Conservation (phyloP, 345 rosid species). For the Zanthoxylum bungeanum region DNA sequence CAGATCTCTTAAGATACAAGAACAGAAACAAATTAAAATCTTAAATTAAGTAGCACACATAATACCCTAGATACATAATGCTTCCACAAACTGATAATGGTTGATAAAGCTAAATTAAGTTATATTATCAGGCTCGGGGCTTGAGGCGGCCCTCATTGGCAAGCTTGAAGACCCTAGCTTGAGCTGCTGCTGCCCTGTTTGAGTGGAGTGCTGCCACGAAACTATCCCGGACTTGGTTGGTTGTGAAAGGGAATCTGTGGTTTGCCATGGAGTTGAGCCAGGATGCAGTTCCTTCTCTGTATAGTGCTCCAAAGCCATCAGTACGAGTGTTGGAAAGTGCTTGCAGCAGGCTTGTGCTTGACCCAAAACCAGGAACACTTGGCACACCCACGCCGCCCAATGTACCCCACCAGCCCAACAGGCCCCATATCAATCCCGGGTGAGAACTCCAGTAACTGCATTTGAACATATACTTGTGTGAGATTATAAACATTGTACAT, state of each 20-base stretch:
- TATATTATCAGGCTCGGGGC: constrained; percentile 37
- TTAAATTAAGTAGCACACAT: background rate
- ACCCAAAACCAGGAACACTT: constrained; percentile 54
- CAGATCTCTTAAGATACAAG: constrained; percentile 2
- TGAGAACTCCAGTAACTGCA: constrained; percentile 92
- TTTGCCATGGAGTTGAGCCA: constrained; percentile 81
- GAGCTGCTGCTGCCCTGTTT: constrained; percentile 70
- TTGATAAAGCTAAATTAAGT: background rate
- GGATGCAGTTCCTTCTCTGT: constrained; percentile 93
- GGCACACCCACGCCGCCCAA: constrained; percentile 59
- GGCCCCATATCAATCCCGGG: constrained; percentile 70
- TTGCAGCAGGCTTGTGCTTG: constrained; percentile 66
- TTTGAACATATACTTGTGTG: background rate
- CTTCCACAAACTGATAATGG: background rate
- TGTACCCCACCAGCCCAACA: constrained; percentile 92
- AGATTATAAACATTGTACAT: background rate
- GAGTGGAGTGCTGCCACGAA: constrained; percentile 59
- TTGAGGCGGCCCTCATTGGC: constrained; percentile 85
- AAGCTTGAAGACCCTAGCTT: constrained; percentile 76
- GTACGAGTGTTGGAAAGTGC: constrained; percentile 73
- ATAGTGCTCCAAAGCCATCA: constrained; percentile 70
- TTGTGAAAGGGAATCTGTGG: constrained; percentile 61
- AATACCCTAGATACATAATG: background rate
- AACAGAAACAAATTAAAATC: background rate
- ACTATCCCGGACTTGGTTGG: constrained; percentile 70